A percentile compares a stretch with the other conserved stretches of the same genome.
These are phyloP conservation scores for Forsythia viridissima DNA, from an alignment of 257 asterid genomes.

Conservation along the genomic window DNA sequence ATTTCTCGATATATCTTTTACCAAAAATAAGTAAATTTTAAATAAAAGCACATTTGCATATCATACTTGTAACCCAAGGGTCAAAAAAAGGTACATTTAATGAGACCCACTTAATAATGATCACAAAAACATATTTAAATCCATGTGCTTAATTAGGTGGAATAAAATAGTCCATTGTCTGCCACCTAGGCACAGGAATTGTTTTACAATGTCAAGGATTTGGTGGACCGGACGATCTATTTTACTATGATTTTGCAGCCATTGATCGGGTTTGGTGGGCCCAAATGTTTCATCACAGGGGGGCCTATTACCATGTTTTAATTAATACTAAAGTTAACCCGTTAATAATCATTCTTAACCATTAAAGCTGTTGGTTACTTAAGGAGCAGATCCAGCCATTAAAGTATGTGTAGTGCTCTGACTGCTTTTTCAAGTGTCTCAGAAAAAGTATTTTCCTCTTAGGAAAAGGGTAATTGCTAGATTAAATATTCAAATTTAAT, in stretches of 20 bases:
- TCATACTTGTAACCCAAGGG: neutral
- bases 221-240: conserved; percentile 51
- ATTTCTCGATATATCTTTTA: too few relatives aligned
- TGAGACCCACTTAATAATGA: conserved; percentile 9
- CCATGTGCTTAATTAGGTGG: conserved; percentile 13
- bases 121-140: neutral
- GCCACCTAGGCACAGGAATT: conserved; percentile 31
- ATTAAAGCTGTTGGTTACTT: conserved; percentile 30
- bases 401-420: neutral
- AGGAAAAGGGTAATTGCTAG: neutral
- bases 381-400: conserved; percentile 25
- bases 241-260: conserved; percentile 46
- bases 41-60: too few relatives aligned
- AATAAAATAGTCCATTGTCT: conserved; percentile 32
- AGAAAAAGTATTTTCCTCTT: neutral
- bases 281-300: conserved; percentile 26
- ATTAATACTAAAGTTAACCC: conserved; percentile 14
- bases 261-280: conserved; percentile 32
- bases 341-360: conserved; percentile 32
- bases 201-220: conserved; percentile 30
- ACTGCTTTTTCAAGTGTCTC: conserved; percentile 2
- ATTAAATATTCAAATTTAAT: neutral
- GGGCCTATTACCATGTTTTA: neutral
- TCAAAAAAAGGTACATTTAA: neutral
- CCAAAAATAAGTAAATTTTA: too few relatives aligned